These are phyloP conservation scores for Phoenix dactylifera DNA, from an alignment of 176 grass and related monocot genomes.

Conservation along the genomic window DNA sequence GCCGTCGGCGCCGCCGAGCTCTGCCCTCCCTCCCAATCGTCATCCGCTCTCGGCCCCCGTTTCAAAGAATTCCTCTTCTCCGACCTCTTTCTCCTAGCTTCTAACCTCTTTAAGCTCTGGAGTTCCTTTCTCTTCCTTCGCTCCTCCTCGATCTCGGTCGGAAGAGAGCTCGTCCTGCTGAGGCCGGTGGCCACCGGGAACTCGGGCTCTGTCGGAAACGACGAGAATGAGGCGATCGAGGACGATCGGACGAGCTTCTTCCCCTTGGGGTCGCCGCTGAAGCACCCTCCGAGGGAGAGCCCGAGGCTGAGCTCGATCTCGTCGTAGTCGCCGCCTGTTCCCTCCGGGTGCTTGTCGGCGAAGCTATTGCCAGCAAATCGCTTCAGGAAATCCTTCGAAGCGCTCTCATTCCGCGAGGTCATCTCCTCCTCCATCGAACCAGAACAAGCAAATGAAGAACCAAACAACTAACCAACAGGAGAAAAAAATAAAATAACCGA, in stretches of 20 bases:
- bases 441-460: too few relatives aligned
- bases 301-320: conserved; percentile 75
- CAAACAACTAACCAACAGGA: too few relatives aligned
- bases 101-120: conserved; percentile 61
- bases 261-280: conserved; percentile 48
- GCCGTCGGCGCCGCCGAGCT: background rate
- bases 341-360: conserved; percentile 8
- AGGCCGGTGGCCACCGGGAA: conserved; percentile 20
- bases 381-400: conserved; percentile 49
- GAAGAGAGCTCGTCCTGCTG: conserved; percentile 64
- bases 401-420: background rate
- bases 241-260: conserved; percentile 49
- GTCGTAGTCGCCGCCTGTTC: conserved; percentile 24
- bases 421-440: background rate
- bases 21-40: conserved; percentile 15
- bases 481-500: too few relatives aligned
- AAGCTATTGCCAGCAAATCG: conserved; percentile 22
- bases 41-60: background rate
- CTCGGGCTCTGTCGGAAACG: conserved; percentile 28
- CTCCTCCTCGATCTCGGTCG: conserved; percentile 53
- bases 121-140: conserved; percentile 47
- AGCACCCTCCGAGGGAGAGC: conserved; percentile 72
- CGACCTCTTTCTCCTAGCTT: conserved; percentile 82
- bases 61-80: conserved; percentile 74
- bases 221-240: conserved; percentile 53